Base-by-base conservation (phyloP, 352 stramenopile genomes). In the Globisporangium carolinianum region DNA sequence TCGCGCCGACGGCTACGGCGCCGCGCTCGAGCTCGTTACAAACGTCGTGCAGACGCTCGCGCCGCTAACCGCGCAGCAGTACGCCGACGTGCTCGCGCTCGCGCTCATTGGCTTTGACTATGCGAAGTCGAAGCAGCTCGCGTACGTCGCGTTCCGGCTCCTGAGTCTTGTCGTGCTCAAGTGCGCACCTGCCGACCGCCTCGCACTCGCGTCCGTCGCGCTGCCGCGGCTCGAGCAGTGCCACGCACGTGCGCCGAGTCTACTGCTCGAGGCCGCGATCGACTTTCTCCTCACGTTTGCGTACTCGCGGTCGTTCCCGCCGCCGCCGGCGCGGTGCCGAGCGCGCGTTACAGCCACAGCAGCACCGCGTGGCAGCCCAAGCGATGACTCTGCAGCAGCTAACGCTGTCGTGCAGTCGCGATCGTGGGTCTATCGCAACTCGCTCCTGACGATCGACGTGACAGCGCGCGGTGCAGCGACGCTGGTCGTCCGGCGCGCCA, bases 211-310 rank as follows among this genome's bases (percentile, higher is more conserved):
- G 4, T 53, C 63, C 6, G 53, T 68, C 6, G 74, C 76, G 9
- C 63, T 92, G 54, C 83, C 83, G 39, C 65, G 66, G 0, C 55
- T 94, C n/a, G 68, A 83, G 41, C 68, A 83, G 36, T 73, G 60
- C 36, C 55, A 67, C 9, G 47, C 61, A 55, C 65, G 65, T 0
- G 63, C 67, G 1, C 80, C 83, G 47, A 76, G 60, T 41, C 53
- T 83, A 52, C 55, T 94, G 24, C 61, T 76, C 6, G 80, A 94
- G 55, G 68, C 76, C 6, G 80, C 80, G 12, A 72, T 94, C 8
- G 85, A 94, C 51, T 91, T 90, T 47, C 62, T 94, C 18, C 83
- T 89, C 76, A 87, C 69, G 54, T 86, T 83, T 62, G 79, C 80
- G 18, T 73, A 86, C 39, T 84, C 78, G 5, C 69, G 71, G 18